Evolutionary conservation across 1,284 basidiomycete species (phyloP), one percentile per base, ranked within the genome.

Genomic region (Sporisorium graminicola): DNA sequence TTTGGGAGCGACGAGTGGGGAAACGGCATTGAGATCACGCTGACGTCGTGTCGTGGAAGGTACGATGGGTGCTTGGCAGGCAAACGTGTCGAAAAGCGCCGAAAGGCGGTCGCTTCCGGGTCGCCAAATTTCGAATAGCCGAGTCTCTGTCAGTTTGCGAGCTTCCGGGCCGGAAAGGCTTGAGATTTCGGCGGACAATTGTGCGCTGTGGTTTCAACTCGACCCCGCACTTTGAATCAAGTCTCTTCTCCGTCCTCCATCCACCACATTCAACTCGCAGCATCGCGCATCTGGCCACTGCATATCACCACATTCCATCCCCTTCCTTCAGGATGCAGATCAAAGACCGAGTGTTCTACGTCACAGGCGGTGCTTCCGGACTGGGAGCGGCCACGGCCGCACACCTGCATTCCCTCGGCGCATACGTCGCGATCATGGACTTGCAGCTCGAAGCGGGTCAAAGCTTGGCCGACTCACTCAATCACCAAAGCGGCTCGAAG

Each of bases 311-410:
- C 9, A n/a, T n/a, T 40, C 37, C 4, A 40, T 2, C 37, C 14
- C 6, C 6, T 2, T 43, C 10, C 14, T 1, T 43, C 47, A 10
- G 49, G 5, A 86, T 85, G 83, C 71, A 85, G 43, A 67, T 83
- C 60, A 44, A 56, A 13, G 63, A 74, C 49, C 77, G 71, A 16
- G 56, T 80, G 22, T 82, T 62, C 68, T 83, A 81, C 74, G 43
- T 83, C 65, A 83, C 77, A 3, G 78, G 86, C 47, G 84, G 78
- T 10, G 78, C 80, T 0, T 81, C 77, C 5, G 86, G 86, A 0
- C 74, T 86, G 3, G 86, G 86, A 1, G 74, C 73, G 10, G 85
- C 85, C 2, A 82, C 83, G 1, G 80, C 57, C 1, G 13, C 40
- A 0, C 62, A 63, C 7, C 69, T 86, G 27, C 65, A 76, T 56